These are phyloP conservation scores for Basidiobolus meristosporus DNA, from an alignment of 371 early-diverging fungal species.

Conservation along the genomic window DNA sequence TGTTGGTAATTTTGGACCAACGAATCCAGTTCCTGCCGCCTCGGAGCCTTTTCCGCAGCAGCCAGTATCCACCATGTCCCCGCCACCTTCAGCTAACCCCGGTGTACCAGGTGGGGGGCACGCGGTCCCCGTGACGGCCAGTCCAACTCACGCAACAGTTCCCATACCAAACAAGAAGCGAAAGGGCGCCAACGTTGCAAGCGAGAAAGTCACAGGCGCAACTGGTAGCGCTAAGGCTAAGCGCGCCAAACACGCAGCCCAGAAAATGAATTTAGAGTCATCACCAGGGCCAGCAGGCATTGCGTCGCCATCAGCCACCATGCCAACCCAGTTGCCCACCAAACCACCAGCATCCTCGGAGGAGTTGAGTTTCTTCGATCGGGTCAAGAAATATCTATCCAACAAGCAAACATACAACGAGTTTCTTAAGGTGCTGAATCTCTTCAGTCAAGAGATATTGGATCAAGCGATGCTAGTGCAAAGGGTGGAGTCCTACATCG, in stretches of 20 bases:
- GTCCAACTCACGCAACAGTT: constrained; percentile 8
- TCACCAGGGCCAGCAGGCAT: too few relatives aligned
- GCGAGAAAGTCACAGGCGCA: constrained; percentile 8
- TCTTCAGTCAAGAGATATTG: constrained; percentile 90
- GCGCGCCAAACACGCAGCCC: too few relatives aligned
- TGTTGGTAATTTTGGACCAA: background rate
- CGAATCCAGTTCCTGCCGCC: background rate
- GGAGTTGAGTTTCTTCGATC: constrained; percentile 84
- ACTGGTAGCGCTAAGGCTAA: too few relatives aligned
- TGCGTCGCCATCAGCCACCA: too few relatives aligned
- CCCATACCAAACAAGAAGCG: constrained; percentile 11
- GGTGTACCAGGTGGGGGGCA: constrained; percentile 5
- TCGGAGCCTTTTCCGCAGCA: too few relatives aligned
- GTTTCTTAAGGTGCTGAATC: constrained; percentile 91
- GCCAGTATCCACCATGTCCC: too few relatives aligned
- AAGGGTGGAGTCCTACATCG: constrained; percentile 63
- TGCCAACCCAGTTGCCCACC: background rate
- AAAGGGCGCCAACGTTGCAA: constrained; percentile 5
- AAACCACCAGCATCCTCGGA: constrained; percentile 30
- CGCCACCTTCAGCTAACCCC: background rate
- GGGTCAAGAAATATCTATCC: constrained; percentile 64
- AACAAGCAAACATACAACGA: constrained; percentile 83
- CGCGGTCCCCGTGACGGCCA: constrained; percentile 4
- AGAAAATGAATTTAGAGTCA: too few relatives aligned
- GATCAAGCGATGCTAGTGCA: constrained; percentile 65